Conservation (phyloP, 352 stramenopile species). For the Phytophthora citricola region DNA sequence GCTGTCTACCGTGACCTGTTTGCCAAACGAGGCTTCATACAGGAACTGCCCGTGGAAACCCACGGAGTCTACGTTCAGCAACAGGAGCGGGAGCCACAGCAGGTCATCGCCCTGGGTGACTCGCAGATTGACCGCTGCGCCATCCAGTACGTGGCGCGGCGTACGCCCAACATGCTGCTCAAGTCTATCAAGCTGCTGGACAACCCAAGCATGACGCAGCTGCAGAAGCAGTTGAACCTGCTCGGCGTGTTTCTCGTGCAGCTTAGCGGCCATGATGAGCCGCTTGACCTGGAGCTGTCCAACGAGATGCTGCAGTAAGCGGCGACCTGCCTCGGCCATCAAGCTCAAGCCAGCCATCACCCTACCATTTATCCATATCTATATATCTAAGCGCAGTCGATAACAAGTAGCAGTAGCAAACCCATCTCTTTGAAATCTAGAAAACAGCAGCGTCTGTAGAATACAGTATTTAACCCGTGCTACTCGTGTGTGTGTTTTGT, state of each 20-base stretch:
- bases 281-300: conserved; percentile 79
- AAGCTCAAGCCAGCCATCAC: conserved; percentile 6
- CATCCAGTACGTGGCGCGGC: conserved; percentile 69
- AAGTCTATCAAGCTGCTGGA: conserved; percentile 87
- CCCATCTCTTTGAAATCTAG: conserved; percentile 23
- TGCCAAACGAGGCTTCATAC: conserved; percentile 35
- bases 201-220: conserved; percentile 74
- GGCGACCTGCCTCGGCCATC: not conserved
- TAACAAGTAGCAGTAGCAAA: conserved; percentile 11
- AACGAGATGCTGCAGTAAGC: conserved; percentile 70
- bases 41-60: conserved; percentile 29
- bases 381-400: conserved; percentile 35
- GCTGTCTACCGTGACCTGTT: conserved; percentile 71
- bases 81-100: conserved; percentile 40
- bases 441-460: conserved; percentile 23
- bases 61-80: conserved; percentile 33
- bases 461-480: conserved; percentile 31
- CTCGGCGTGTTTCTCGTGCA: conserved; percentile 69
- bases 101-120: conserved; percentile 80
- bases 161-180: conserved; percentile 54
- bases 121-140: conserved; percentile 74
- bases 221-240: conserved; percentile 74
- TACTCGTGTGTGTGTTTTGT: conserved; percentile 2
- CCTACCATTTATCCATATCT: conserved; percentile 29
- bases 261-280: conserved; percentile 64